Evolutionary conservation across 2,329 filamentous ascomycete genomes (phyloP).

Genomic region (Aureobasidium subglaciale): DNA sequence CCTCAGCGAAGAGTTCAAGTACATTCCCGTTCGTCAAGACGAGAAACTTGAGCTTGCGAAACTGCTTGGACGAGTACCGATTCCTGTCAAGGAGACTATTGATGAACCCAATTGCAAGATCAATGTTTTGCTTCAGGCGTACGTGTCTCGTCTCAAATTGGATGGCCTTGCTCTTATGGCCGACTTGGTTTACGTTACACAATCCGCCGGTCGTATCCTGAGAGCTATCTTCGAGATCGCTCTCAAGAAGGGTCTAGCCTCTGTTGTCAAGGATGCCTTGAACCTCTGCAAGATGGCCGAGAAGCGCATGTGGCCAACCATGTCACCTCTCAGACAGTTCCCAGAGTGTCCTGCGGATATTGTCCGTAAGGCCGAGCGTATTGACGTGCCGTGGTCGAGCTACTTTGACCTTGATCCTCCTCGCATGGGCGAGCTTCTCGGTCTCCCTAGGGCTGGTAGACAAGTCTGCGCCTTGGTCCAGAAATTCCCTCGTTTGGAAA

Average conservation of each 20-base stretch:
- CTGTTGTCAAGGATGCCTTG: conserved; percentile 83
- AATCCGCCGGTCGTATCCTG: conserved; percentile 92
- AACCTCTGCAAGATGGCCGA: conserved; percentile 99
- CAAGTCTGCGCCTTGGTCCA: conserved; percentile 78
- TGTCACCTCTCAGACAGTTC: conserved; percentile 93
- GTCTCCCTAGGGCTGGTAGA: conserved; percentile 80
- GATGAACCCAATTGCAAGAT: conserved; percentile 97
- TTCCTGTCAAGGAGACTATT: conserved; percentile 95
- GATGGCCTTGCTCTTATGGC: conserved; percentile 95
- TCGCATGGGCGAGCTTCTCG: conserved; percentile 88
- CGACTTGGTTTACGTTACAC: conserved; percentile 96
- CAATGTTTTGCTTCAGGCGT: conserved; percentile 93
- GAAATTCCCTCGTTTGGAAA: conserved; percentile 87
- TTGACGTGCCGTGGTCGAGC: conserved; percentile 85
- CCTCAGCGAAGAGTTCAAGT: conserved; percentile 96
- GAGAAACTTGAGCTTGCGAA: conserved; percentile 96
- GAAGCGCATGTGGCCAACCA: conserved; percentile 99
- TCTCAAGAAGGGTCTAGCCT: conserved; percentile 94
- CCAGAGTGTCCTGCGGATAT: conserved; percentile 74
- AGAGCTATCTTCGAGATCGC: conserved; percentile 95
- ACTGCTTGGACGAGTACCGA: conserved; percentile 78
- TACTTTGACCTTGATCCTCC: conserved; percentile 97
- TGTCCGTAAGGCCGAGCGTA: conserved; percentile 84
- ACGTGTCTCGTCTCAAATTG: conserved; percentile 88
- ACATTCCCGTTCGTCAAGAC: conserved; percentile 93